Evolutionary conservation across 371 early-diverging fungal genomes (phyloP).

Genomic region (Lichtheimia corymbifera): DNA sequence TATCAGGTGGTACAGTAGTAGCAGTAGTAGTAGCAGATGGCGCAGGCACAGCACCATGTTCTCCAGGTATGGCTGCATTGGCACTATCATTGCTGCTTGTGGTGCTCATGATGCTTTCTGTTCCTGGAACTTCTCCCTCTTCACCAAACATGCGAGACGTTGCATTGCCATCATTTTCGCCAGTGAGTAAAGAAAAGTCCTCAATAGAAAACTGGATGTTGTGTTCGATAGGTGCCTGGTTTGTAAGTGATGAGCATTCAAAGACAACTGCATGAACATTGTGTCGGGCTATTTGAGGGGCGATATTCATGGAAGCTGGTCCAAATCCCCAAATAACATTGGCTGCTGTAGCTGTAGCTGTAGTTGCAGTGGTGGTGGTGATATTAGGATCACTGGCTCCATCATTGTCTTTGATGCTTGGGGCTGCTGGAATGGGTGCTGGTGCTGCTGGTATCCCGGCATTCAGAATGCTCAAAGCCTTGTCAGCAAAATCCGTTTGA

Average conservation of each 20-base stretch:
- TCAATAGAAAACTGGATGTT: conserved; percentile 52
- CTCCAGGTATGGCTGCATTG: background rate
- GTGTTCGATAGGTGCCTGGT: conserved; percentile 42
- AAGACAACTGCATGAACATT: conserved; percentile 57
- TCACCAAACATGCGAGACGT: background rate
- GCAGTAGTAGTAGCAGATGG: background rate
- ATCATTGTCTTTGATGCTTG: conserved; percentile 6
- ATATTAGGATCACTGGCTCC: conserved; percentile 4
- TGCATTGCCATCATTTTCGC: conserved; percentile 22
- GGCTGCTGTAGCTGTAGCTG: conserved; percentile 18
- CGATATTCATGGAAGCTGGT: conserved; percentile 23
- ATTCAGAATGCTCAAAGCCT: conserved; percentile 72
- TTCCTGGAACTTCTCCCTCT: background rate
- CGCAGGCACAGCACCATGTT: background rate
- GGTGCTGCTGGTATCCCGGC: conserved; percentile 53
- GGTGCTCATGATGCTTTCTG: background rate
- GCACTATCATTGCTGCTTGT: background rate
- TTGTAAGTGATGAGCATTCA: conserved; percentile 49
- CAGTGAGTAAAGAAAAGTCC: conserved; percentile 45
- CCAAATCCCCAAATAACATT: conserved; percentile 38
- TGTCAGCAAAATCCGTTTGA: conserved; percentile 64
- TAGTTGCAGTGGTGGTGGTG: conserved; percentile 1
- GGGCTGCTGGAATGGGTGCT: conserved; percentile 5
- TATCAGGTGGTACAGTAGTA: background rate
- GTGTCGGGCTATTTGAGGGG: conserved; percentile 41